A percentile compares a stretch with the other conserved stretches of the same genome.
phyloP scores from a whole-genome alignment of 169 alveolate species.

The Ichthyophthirius multifiliis region DNA sequence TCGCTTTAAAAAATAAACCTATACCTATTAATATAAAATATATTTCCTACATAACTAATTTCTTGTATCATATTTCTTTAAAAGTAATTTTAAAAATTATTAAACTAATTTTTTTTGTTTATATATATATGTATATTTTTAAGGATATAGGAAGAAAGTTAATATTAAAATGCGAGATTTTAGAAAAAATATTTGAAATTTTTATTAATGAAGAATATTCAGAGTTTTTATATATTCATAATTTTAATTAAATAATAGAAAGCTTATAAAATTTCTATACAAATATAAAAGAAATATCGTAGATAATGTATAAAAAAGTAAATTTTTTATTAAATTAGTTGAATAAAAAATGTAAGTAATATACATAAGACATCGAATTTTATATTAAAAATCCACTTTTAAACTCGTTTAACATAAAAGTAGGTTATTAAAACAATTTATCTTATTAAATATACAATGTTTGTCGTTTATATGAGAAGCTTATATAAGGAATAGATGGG shows the following conservation, averaged over 20 bases:
- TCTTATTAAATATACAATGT: not conserved
- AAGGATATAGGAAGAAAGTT: not conserved
- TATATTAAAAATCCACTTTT: not conserved
- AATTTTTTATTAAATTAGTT: not conserved
- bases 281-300: not conserved
- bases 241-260: not conserved
- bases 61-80: not conserved
- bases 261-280: not conserved
- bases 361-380: not conserved
- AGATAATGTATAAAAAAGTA: not conserved
- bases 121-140: not conserved
- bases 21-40: not conserved
- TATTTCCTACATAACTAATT: not conserved
- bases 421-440: not conserved
- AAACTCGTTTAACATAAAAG: not conserved
- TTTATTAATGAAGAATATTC: not conserved
- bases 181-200: not conserved
- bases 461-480: not conserved
- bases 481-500: not conserved
- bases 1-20: not conserved
- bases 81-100: not conserved
- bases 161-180: not conserved
- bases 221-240: not conserved
- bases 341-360: not conserved
- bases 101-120: not conserved